Percentiles rank a stretch among this genome's conserved stretches.
Conservation (phyloP, 129 eudicot genomes). For the Arctium lappa region DNA sequence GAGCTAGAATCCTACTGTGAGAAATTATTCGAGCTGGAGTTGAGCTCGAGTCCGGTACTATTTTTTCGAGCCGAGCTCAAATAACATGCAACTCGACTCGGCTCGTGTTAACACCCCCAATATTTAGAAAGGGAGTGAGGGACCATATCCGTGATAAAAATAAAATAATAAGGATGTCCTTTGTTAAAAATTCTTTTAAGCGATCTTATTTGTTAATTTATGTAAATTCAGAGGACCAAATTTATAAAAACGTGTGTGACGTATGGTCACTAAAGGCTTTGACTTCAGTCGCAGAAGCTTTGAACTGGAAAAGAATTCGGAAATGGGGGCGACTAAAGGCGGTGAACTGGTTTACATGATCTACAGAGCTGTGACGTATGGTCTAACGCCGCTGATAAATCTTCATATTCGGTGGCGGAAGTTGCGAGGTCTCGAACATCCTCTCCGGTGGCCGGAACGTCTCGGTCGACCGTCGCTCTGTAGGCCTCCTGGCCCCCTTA, state of each 20-base stretch:
- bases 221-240: not conserved
- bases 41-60: too few species aligned
- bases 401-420: conserved; percentile 80
- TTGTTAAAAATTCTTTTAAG: not conserved
- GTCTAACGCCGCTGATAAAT: conserved; percentile 61
- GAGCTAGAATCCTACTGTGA: too few species aligned
- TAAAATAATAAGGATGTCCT: not conserved
- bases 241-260: too few species aligned
- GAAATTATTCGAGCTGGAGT: too few species aligned
- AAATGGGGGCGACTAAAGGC: conserved; percentile 35
- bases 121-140: not conserved
- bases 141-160: not conserved
- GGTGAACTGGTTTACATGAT: conserved; percentile 52
- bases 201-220: too few species aligned
- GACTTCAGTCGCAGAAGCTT: not conserved
- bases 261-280: too few species aligned
- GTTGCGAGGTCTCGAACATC: conserved; percentile 80
- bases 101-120: too few species aligned
- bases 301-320: not conserved
- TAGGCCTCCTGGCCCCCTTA: conserved; percentile 70
- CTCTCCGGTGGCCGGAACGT: conserved; percentile 85
- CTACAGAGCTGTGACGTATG: conserved; percentile 55
- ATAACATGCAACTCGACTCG: too few species aligned
- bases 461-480: conserved; percentile 75
- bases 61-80: too few species aligned